These are phyloP conservation scores for Boletellus ananas DNA, from an alignment of 768 basidiomycete species.

Conservation along the genomic window DNA sequence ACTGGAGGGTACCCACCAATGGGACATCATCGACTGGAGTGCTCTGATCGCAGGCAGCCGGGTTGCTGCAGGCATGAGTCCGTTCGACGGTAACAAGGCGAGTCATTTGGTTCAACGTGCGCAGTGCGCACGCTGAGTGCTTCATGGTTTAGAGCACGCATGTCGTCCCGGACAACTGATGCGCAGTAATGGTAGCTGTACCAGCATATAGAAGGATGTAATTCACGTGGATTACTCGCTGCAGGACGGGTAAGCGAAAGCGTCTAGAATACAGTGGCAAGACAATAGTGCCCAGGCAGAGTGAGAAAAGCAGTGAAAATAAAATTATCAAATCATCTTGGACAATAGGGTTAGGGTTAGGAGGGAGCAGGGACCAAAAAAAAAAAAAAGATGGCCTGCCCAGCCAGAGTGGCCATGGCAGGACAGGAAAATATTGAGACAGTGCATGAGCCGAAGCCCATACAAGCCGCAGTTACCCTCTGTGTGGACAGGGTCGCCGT, in stretches of 20 bases:
- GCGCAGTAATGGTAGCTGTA: too few species aligned
- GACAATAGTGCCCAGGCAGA: too few species aligned
- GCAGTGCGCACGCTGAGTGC: too few species aligned
- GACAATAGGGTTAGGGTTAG: slow-evolving; percentile 47
- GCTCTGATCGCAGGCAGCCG: slow-evolving; percentile 74
- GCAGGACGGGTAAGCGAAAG: too few species aligned
- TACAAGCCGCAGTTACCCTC: slow-evolving; percentile 56
- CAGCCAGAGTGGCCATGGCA: slow-evolving; percentile 62
- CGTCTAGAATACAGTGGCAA: too few species aligned
- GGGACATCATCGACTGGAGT: slow-evolving; percentile 77
- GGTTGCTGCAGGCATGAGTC: slow-evolving; percentile 65
- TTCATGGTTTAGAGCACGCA: slow-evolving; percentile 11
- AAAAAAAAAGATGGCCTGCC: slow-evolving; percentile 45
- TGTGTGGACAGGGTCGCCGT: slow-evolving; percentile 69
- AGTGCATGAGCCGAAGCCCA: slow-evolving; percentile 69
- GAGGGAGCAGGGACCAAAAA: slow-evolving; percentile 28
- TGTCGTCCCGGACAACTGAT: slow-evolving; percentile 24
- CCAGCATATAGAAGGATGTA: too few species aligned
- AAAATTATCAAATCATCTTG: neutral
- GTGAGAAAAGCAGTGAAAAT: too few species aligned
- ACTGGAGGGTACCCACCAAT: slow-evolving; percentile 43
- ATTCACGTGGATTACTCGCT: too few species aligned
- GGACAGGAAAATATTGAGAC: slow-evolving; percentile 74
- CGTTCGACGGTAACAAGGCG: slow-evolving; percentile 37
- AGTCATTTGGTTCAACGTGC: neutral